Percentiles rank a stretch among this genome's conserved stretches.
phyloP scores from a whole-genome alignment of 1,284 basidiomycete species.

The Ustilago xerochloae region DNA sequence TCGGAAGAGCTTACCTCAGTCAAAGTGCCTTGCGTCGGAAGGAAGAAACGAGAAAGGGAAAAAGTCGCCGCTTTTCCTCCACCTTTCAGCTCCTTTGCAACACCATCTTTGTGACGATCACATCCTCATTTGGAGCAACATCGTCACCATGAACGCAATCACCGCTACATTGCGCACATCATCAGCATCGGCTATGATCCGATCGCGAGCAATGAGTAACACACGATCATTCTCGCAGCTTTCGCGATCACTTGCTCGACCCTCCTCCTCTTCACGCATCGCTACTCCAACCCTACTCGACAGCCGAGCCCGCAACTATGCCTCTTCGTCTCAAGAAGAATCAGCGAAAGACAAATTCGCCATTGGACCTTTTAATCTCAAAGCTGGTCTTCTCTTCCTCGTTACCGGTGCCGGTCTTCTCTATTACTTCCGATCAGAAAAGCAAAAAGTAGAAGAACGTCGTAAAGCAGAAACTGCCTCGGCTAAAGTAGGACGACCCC shows the following conservation, averaged over 20 bases:
- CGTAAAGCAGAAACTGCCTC: constrained; percentile 48
- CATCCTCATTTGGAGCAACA: neutral
- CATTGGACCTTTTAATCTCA: constrained; percentile 80
- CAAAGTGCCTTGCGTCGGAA: constrained; percentile 1
- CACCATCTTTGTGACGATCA: neutral
- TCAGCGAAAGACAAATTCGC: constrained; percentile 47
- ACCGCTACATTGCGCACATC: constrained; percentile 10
- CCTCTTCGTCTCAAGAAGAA: constrained; percentile 36
- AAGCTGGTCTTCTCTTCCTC: constrained; percentile 83
- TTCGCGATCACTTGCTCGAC: constrained; percentile 2
- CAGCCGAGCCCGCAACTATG: constrained; percentile 2
- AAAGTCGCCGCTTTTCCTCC: constrained; percentile 2
- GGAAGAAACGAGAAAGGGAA: constrained; percentile 7
- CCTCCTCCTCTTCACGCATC: neutral
- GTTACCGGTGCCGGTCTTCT: constrained; percentile 83
- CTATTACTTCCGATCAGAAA: constrained; percentile 89
- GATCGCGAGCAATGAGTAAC: constrained; percentile 4
- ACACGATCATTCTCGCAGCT: constrained; percentile 10
- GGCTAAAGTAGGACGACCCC: constrained; percentile 73
- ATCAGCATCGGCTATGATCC: neutral
- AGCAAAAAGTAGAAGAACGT: constrained; percentile 69
- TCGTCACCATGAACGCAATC: constrained; percentile 16
- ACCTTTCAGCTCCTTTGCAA: neutral
- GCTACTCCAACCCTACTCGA: neutral
- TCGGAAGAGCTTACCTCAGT: constrained; percentile 24